Base-by-base conservation (phyloP, 2,329 filamentous ascomycete genomes). In the Botryotinia narcissicola region DNA sequence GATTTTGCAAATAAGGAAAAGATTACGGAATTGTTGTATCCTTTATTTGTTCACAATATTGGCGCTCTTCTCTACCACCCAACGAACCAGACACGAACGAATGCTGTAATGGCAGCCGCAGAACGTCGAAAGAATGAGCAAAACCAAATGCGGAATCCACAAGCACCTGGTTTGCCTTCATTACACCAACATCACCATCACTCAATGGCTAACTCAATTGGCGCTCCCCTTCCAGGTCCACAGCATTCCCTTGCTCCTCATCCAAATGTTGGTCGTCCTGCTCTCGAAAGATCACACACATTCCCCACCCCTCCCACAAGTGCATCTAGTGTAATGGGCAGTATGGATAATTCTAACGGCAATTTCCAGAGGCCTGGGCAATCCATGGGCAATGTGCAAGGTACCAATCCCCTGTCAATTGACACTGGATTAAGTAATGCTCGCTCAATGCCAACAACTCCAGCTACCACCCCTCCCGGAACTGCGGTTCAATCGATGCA, bases 1-100 rank as follows among this genome's bases (percentile, higher is more conserved):
- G 96, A 98, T 80, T 98, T 99, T 82, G 96, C 96, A 77, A 99
- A 99, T 86, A 98, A 98, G 87, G 96, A 99, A 84, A 98, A 98
- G 85, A 99, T 98, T 76, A 98, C 96, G 0, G 95, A 98, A 83
- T 86, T 95, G 66, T 85, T 98, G 72, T 99, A 98, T 82, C 96
- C 96, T 70, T 86, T 99, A 67, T 99, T 99, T 82, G 96, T 98
- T 57, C 95, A 98, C 83, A 97, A 98, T 83, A 98, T 98, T 81
- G 94, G 94, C 74, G 92, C 94, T 73, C 87, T 98, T 76, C 88
- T 98, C 68, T 98, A 98, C 83, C 95, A 98, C 82, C 95, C 96
- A 0, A 92, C 93, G 59, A 98, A 98, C 81, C 92, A 94, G 81
- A 92, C 85, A 77, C 87, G 93, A 78, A 93, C 92, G 64, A 94